Conservation (phyloP, 2,329 filamentous ascomycete genomes). For the Xylaria sp. region DNA sequence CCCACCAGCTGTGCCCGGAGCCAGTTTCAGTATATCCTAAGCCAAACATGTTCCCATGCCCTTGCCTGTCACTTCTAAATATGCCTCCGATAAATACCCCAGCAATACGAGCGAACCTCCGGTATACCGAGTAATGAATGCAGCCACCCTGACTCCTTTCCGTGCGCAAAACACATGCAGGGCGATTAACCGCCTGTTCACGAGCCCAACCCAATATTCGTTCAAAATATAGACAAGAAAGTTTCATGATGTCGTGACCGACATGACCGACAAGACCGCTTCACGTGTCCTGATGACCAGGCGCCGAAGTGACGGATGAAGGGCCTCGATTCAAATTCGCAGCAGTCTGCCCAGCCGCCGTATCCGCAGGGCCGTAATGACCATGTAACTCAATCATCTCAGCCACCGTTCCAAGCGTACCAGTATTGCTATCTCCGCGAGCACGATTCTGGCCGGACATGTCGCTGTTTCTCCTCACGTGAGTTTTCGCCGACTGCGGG, state of each 20-base stretch:
- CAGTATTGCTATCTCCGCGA: constrained; percentile 34
- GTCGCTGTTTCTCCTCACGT: constrained; percentile 41
- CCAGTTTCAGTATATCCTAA: constrained; percentile 1
- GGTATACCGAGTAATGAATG: constrained; percentile 27
- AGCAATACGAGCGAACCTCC: neutral
- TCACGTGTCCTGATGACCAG: constrained; percentile 10
- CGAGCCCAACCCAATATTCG: neutral
- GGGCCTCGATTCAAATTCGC: constrained; percentile 28
- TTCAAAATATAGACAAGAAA: constrained; percentile 25
- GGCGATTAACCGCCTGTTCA: neutral
- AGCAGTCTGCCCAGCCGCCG: constrained; percentile 56
- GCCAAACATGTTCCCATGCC: neutral
- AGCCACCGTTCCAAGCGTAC: constrained; percentile 51
- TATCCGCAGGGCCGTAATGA: constrained; percentile 56
- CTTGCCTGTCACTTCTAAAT: constrained; percentile 26
- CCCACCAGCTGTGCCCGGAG: neutral
- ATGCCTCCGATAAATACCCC: constrained; percentile 11
- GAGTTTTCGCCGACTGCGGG: constrained; percentile 31
- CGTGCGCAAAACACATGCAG: constrained; percentile 9
- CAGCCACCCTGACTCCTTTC: constrained; percentile 15
- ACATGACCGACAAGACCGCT: neutral
- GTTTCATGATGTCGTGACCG: neutral
- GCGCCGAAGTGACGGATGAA: constrained; percentile 28
- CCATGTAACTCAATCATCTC: constrained; percentile 59
- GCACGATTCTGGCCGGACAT: constrained; percentile 33